These are phyloP conservation scores for Solanum chiquidenum DNA, from an alignment of 257 asterid species.

Conservation along the genomic window DNA sequence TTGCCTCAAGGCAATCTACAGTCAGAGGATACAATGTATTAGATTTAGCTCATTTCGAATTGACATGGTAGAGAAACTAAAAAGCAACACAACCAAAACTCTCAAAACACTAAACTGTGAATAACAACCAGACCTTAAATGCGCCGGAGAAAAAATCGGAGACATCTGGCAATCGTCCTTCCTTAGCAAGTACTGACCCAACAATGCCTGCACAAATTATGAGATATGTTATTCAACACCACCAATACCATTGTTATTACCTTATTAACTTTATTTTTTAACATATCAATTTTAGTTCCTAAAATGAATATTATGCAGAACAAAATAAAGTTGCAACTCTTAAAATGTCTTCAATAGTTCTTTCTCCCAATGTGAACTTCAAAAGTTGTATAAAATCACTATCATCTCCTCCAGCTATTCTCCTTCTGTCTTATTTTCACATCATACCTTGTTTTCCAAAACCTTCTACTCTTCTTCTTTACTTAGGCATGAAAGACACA, in stretches of 20 bases:
- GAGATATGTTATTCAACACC: background rate
- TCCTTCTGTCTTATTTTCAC: background rate
- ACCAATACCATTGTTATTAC: background rate
- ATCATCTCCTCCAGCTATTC: background rate
- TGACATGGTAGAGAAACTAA: background rate
- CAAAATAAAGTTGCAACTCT: background rate
- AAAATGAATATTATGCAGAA: background rate
- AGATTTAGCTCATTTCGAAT: slow-evolving; percentile 4
- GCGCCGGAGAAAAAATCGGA: slow-evolving; percentile 64
- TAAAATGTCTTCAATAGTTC: background rate
- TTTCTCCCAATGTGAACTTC: background rate
- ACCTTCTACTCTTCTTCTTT: background rate
- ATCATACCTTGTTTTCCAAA: background rate
- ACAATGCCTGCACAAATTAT: slow-evolving; percentile 50
- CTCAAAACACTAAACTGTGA: background rate
- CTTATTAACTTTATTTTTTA: background rate
- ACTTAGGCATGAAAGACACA: background rate
- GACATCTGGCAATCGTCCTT: slow-evolving; percentile 45
- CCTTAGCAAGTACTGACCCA: slow-evolving; percentile 75
- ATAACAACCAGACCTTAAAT: slow-evolving; percentile 44
- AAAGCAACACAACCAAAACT: background rate
- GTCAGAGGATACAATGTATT: background rate
- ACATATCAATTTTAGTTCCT: background rate
- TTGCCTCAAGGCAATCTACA: slow-evolving; percentile 48
- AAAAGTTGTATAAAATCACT: background rate